These are phyloP conservation scores for Aureobasidium leucospermi DNA, from an alignment of 2,329 filamentous ascomycete genomes.

Conservation along the genomic window DNA sequence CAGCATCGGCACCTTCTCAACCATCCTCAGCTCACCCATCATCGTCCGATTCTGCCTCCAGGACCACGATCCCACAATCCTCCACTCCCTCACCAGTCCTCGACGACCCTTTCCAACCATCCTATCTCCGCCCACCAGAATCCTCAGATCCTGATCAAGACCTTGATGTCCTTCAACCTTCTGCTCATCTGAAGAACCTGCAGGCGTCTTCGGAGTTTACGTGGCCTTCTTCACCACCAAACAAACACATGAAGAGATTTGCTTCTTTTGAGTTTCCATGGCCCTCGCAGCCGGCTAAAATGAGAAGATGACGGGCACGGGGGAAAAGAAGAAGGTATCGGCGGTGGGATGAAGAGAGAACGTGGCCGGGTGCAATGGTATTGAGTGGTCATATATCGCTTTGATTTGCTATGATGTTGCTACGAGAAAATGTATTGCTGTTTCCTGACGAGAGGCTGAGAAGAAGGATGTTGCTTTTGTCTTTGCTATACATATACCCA, in stretches of 20 bases:
- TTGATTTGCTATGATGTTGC: too few relatives aligned
- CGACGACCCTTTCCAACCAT: neutral
- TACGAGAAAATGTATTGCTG: too few relatives aligned
- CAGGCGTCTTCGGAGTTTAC: neutral
- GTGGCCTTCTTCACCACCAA: constrained; percentile 7
- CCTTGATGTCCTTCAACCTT: neutral
- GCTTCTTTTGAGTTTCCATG: constrained; percentile 5
- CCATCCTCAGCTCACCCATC: neutral
- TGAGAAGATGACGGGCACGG: too few relatives aligned
- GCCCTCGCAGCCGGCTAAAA: neutral
- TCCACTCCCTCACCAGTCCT: neutral
- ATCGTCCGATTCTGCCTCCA: neutral
- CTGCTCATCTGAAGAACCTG: neutral
- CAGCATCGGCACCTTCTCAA: neutral
- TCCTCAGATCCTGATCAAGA: neutral
- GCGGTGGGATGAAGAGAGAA: too few relatives aligned
- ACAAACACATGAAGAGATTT: neutral
- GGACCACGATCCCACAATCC: neutral
- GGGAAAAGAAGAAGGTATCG: too few relatives aligned
- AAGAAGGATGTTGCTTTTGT: too few relatives aligned
- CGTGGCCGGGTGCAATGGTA: too few relatives aligned
- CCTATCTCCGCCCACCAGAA: neutral
- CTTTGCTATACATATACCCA: too few relatives aligned
- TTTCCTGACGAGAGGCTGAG: too few relatives aligned
- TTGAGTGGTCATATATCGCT: too few relatives aligned